Evolutionary conservation across 352 stramenopile species (phyloP), one percentile per base, ranked within the genome.

Genomic region (Elongisporangium prolatum): DNA sequence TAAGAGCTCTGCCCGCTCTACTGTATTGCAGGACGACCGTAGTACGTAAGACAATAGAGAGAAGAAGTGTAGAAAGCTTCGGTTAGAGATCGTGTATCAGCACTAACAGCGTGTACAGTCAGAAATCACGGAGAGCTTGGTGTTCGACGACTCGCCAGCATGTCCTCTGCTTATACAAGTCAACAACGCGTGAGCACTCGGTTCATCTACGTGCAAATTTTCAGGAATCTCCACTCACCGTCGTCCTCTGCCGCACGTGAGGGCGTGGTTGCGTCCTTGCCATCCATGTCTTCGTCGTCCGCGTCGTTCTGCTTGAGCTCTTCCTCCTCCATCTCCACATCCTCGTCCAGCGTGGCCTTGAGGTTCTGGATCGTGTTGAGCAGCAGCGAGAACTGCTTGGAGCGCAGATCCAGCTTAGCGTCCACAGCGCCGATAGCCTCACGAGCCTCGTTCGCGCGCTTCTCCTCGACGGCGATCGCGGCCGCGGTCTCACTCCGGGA

Each of bases 331-430:
- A 88, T 80, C 50, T 71, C 56, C 11, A 68, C 54, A 52, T 91
- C 82, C 59, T 95, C 86, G 22, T 88, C 79, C 48, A 93, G 59
- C 44, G 81, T 91, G 24, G 80, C 68, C 55, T 92, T 88, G 48
- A 95, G 67, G 60, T 95, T 87, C 69, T 93, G 82, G 54, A 95
- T 93, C 16, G 86, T 93, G 49, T 65, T 74, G 71, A 95, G 86
- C 25, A 95, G 67, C 22, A 95, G 59, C 55, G 79, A 68, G 50
- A 93, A 91, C 66, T 95, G 82, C 58, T 96, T 94, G 16, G 72
- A 77, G 40, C 83, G 77, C 37, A 89, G 61, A 22, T 84, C 78
- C 16, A 94, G 64, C 20, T 88, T 89, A 16, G 53, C 59, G 55
- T 91, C 80, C 49, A 91, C 76, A 0, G 64, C 52, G 10, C 80